A percentile compares a stretch with the other conserved stretches of the same genome.
Evolutionary conservation across 176 grass and related monocot genomes (phyloP).

Genomic region (Lolium multiflorum): DNA sequence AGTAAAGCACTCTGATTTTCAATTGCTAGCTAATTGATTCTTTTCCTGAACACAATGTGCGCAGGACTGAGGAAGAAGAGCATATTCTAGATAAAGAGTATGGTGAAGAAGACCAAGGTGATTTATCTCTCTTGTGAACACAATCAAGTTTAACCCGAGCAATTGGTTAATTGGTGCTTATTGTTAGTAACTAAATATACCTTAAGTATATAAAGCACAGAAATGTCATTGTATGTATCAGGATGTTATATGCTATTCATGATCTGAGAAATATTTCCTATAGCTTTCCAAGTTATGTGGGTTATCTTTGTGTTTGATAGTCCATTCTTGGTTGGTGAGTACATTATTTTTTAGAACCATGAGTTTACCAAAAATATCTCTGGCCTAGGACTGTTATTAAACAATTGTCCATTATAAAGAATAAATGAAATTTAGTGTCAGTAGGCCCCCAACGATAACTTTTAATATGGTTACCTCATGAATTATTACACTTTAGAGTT

Average conservation of each 20-base stretch:
- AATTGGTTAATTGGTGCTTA: neutral
- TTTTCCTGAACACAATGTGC: too few species aligned
- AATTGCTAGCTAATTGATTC: too few species aligned
- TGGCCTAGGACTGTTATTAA: too few species aligned
- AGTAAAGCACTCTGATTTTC: too few species aligned
- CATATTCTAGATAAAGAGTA: neutral
- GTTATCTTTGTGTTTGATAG: neutral
- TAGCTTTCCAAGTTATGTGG: neutral
- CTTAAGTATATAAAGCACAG: neutral
- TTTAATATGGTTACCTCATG: too few species aligned
- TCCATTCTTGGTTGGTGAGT: constrained; percentile 5
- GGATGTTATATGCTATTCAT: neutral
- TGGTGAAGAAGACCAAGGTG: neutral
- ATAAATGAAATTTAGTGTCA: too few species aligned
- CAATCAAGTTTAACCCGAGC: neutral
- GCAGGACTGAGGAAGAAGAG: too few species aligned
- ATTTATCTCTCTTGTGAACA: neutral
- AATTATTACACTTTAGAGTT: too few species aligned
- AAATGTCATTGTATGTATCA: neutral
- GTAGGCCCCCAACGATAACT: too few species aligned
- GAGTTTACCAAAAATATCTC: too few species aligned
- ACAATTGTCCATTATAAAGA: too few species aligned
- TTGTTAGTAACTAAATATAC: neutral
- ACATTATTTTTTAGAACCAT: neutral
- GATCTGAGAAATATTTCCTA: neutral